Percentiles rank a stretch among this genome's conserved stretches.
These are phyloP conservation scores for Candida lessepsii DNA, from an alignment of 805 yeast species.

Conservation along the genomic window DNA sequence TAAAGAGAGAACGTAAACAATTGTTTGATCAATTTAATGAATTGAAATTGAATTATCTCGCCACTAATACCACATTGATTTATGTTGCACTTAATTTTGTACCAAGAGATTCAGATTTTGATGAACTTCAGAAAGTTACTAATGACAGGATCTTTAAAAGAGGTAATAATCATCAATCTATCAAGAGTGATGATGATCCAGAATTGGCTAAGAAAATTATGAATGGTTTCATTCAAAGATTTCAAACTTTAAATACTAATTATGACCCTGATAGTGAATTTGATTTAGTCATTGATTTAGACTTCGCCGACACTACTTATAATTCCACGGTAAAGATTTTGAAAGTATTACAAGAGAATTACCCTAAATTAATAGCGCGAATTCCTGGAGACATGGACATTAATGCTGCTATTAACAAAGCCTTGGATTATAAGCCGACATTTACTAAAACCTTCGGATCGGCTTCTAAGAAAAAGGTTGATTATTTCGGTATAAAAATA, in stretches of 20 bases:
- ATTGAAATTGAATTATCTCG: conserved; percentile 44
- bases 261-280: conserved; percentile 63
- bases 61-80: conserved; percentile 40
- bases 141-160: conserved; percentile 57
- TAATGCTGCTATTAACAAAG: conserved; percentile 47
- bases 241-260: conserved; percentile 52
- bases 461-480: conserved; percentile 12
- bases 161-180: conserved; percentile 88
- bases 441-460: conserved; percentile 33
- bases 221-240: conserved; percentile 69
- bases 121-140: conserved; percentile 51
- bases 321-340: conserved; percentile 40
- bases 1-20: conserved; percentile 63
- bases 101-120: conserved; percentile 21
- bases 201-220: conserved; percentile 58
- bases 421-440: conserved; percentile 55
- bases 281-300: conserved; percentile 62
- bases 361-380: conserved; percentile 39
- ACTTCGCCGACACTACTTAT: conserved; percentile 41
- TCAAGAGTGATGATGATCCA: conserved; percentile 53
- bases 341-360: conserved; percentile 22
- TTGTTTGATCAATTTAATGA: conserved; percentile 52
- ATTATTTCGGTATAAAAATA: conserved; percentile 13
- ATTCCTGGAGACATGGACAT: conserved; percentile 26
- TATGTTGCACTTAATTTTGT: conserved; percentile 71